These are phyloP conservation scores for Beauveria medogensis DNA, from an alignment of 2,329 filamentous ascomycete genomes.

Conservation along the genomic window DNA sequence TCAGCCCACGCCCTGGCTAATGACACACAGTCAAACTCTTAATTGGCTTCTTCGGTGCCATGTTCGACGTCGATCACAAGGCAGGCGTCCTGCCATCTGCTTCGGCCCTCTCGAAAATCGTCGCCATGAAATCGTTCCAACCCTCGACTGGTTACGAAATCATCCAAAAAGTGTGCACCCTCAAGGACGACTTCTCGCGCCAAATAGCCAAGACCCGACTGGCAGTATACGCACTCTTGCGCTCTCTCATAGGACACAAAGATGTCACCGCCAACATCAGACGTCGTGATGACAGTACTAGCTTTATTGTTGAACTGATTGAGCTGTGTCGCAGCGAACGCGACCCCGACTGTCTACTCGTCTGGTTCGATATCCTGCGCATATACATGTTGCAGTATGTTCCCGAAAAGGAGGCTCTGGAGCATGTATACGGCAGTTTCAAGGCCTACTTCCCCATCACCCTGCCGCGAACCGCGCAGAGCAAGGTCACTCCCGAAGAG, in stretches of 20 bases:
- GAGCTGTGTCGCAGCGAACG: slow-evolving; percentile 46
- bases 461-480: slow-evolving; percentile 40
- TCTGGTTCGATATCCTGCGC: slow-evolving; percentile 46
- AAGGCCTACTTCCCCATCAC: slow-evolving; percentile 56
- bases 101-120: slow-evolving; percentile 42
- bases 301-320: slow-evolving; percentile 42
- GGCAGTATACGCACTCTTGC: slow-evolving; percentile 43
- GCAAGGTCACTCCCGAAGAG: slow-evolving; percentile 47
- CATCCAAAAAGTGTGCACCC: slow-evolving; percentile 38
- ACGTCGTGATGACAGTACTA: slow-evolving; percentile 33
- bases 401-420: slow-evolving; percentile 36
- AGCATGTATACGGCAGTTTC: slow-evolving; percentile 45
- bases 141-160: slow-evolving; percentile 40
- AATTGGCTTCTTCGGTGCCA: slow-evolving; percentile 47
- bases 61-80: slow-evolving; percentile 52
- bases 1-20: background rate
- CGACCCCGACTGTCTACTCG: slow-evolving; percentile 48
- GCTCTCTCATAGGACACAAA: slow-evolving; percentile 34
- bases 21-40: slow-evolving; percentile 33
- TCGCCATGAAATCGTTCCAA: slow-evolving; percentile 43
- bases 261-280: slow-evolving; percentile 36
- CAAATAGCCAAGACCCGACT: slow-evolving; percentile 44
- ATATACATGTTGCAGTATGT: slow-evolving; percentile 37
- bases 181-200: slow-evolving; percentile 49
- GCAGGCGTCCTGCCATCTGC: slow-evolving; percentile 49